These are phyloP conservation scores for Acer yangbiense DNA, from an alignment of 345 rosid species.

Conservation along the genomic window DNA sequence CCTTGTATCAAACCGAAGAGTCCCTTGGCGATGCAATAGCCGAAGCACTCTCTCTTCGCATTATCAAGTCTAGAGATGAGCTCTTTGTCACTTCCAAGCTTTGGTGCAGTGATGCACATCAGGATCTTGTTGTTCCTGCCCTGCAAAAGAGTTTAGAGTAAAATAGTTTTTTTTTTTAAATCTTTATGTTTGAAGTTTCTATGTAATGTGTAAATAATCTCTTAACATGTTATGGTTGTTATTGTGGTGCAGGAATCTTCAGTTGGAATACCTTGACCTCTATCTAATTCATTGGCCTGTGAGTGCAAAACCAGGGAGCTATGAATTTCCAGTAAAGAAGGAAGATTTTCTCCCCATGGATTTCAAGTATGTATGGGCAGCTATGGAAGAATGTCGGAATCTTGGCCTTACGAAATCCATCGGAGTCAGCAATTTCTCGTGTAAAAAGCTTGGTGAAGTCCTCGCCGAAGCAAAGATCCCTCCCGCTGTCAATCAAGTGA, in stretches of 20 bases:
- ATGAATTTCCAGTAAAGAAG: slow-evolving; percentile 65
- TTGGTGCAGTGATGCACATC: slow-evolving; percentile 61
- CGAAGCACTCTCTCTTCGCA: slow-evolving; percentile 44
- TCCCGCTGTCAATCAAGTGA: slow-evolving; percentile 80
- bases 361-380: slow-evolving; percentile 63
- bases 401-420: slow-evolving; percentile 71
- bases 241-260: slow-evolving; percentile 51
- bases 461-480: slow-evolving; percentile 68
- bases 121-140: slow-evolving; percentile 49
- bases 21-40: slow-evolving; percentile 46
- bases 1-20: slow-evolving; percentile 41
- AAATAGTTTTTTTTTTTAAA: slow-evolving; percentile 3
- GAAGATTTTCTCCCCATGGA: slow-evolving; percentile 70
- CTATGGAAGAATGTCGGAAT: slow-evolving; percentile 73
- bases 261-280: slow-evolving; percentile 69
- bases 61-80: slow-evolving; percentile 50
- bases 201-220: neutral
- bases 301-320: slow-evolving; percentile 61
- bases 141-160: slow-evolving; percentile 48
- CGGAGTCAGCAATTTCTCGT: slow-evolving; percentile 83
- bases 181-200: neutral
- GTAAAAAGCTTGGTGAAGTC: slow-evolving; percentile 62
- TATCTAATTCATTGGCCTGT: slow-evolving; percentile 89
- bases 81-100: slow-evolving; percentile 64
- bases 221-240: neutral